A percentile compares a stretch with the other conserved stretches of the same genome.
phyloP scores from a whole-genome alignment of 331 rosid species.

The Ulmus americana region DNA sequence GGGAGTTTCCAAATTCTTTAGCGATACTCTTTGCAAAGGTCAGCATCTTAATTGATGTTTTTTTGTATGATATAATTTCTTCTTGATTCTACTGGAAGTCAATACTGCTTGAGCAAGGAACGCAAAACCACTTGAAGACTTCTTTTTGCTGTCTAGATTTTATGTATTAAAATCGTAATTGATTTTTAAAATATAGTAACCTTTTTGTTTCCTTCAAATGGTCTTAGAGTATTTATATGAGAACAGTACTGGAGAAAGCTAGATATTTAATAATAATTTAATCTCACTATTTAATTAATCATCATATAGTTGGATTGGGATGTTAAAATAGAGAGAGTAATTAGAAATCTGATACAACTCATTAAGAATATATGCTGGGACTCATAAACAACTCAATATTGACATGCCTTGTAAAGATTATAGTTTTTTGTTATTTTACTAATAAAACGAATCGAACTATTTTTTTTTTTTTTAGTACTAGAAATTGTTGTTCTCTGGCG shows the following conservation, averaged over 20 bases:
- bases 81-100: slow-evolving; percentile 7
- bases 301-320: too few relatives aligned
- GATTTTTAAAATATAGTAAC: background rate
- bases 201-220: background rate
- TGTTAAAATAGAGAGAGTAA: too few relatives aligned
- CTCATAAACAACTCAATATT: background rate
- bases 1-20: slow-evolving; percentile 84
- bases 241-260: background rate
- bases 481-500: background rate
- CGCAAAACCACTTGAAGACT: slow-evolving; percentile 8
- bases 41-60: slow-evolving; percentile 28
- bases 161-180: slow-evolving; percentile 3
- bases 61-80: slow-evolving; percentile 9
- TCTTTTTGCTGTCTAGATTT: slow-evolving; percentile 2
- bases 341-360: too few relatives aligned
- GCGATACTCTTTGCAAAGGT: slow-evolving; percentile 76
- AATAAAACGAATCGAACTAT: background rate
- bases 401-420: background rate
- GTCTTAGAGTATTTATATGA: too few relatives aligned
- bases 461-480: background rate
- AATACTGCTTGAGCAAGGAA: slow-evolving; percentile 10
- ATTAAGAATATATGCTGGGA: too few relatives aligned
- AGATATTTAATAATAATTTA: background rate
- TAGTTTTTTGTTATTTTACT: background rate
- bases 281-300: background rate